Evolutionary conservation across 2,329 filamentous ascomycete genomes (phyloP).

Genomic region (Alternaria sp.): DNA sequence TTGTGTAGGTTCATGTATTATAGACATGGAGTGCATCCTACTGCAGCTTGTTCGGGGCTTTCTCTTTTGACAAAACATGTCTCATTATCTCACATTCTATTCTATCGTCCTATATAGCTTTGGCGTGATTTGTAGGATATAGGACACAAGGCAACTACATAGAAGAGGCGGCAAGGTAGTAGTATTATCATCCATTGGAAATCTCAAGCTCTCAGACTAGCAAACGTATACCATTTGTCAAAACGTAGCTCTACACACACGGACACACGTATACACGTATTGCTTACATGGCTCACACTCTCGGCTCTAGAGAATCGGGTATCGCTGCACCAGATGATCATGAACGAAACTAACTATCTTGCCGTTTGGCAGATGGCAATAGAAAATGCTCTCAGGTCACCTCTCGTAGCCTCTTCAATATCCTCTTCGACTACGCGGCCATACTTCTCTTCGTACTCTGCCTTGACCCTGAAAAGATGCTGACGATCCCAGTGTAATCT

Average conservation of each 20-base stretch:
- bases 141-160: neutral
- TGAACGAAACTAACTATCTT: conserved; percentile 6
- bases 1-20: no score
- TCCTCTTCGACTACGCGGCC: conserved; percentile 77
- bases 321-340: neutral
- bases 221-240: neutral
- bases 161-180: no score
- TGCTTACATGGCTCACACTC: neutral
- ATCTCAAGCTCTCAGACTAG: neutral
- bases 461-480: conserved; percentile 82
- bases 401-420: conserved; percentile 77
- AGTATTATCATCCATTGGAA: neutral
- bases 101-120: no score
- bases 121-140: rapidly evolving
- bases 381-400: conserved; percentile 82
- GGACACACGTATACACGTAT: neutral
- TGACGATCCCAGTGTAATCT: conserved; percentile 90
- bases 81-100: no score
- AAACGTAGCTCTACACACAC: neutral
- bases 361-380: conserved; percentile 63
- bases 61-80: rapidly evolving
- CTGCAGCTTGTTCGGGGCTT: no score
- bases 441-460: conserved; percentile 82
- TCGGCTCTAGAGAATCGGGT: neutral
- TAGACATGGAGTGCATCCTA: no score